phyloP scores from a whole-genome alignment of 2,329 filamentous ascomycete species.

The Monosporascus cannonballus region DNA sequence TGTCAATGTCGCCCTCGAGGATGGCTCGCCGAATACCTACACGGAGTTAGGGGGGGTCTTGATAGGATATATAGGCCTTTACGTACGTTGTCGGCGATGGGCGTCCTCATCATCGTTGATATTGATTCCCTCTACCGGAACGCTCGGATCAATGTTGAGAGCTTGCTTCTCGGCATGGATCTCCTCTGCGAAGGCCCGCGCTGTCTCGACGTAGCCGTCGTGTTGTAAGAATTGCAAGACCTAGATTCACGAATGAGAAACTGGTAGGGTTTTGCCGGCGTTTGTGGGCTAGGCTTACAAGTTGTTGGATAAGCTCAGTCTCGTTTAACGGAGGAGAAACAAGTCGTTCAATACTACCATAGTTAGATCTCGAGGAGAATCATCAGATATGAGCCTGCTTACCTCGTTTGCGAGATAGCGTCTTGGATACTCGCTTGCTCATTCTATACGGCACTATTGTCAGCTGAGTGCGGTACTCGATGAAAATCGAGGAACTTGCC shows the following conservation, averaged over 20 bases:
- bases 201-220: conserved; percentile 92
- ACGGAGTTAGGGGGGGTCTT: conserved; percentile 3
- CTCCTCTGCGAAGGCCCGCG: conserved; percentile 79
- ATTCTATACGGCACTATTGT: conserved; percentile 34
- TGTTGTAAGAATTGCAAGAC: conserved; percentile 85
- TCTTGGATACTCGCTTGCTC: conserved; percentile 53
- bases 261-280: neutral
- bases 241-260: conserved; percentile 22
- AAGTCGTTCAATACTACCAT: conserved; percentile 48
- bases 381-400: conserved; percentile 1
- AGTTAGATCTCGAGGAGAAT: conserved; percentile 8
- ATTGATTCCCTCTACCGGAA: conserved; percentile 53
- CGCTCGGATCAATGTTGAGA: conserved; percentile 51
- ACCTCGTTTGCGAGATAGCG: conserved; percentile 51
- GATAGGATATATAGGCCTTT: neutral
- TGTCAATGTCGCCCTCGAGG: conserved; percentile 86
- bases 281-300: conserved; percentile 42
- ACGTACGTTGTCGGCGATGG: conserved; percentile 75
- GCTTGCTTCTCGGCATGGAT: conserved; percentile 67
- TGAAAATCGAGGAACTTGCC: conserved; percentile 38
- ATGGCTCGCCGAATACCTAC: conserved; percentile 81
- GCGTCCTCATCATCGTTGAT: conserved; percentile 81
- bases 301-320: conserved; percentile 70
- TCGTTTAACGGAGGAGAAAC: conserved; percentile 60
- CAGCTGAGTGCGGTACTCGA: neutral